Conservation (phyloP, 495 filamentous ascomycete genomes). For the Xylaria nigripes region DNA sequence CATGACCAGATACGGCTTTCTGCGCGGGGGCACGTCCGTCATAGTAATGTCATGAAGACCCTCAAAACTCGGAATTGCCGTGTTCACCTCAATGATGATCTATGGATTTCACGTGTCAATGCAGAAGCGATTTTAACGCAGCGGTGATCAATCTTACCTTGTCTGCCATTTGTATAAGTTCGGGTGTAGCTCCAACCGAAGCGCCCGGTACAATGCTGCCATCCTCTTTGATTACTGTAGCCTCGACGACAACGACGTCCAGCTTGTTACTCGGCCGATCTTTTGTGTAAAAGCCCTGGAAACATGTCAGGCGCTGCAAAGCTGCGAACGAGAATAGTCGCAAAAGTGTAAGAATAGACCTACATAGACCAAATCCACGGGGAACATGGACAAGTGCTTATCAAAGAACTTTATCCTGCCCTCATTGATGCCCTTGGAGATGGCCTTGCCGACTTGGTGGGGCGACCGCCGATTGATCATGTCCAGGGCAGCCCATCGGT, state of each 20-base stretch:
- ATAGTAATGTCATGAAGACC: slow-evolving; percentile 88
- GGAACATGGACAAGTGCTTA: slow-evolving; percentile 90
- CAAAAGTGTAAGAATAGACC: slow-evolving; percentile 19
- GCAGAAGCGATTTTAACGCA: not conserved
- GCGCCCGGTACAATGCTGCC: slow-evolving; percentile 86
- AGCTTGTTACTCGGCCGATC: slow-evolving; percentile 64
- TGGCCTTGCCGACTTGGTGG: slow-evolving; percentile 88
- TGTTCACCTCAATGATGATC: slow-evolving; percentile 93
- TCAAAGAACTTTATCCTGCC: slow-evolving; percentile 90
- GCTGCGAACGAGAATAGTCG: not conserved
- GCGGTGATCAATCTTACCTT: slow-evolving; percentile 42
- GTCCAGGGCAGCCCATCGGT: slow-evolving; percentile 74
- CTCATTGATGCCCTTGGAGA: slow-evolving; percentile 83
- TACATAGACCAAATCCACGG: slow-evolving; percentile 75
- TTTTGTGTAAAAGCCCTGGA: slow-evolving; percentile 70
- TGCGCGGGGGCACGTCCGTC: slow-evolving; percentile 68
- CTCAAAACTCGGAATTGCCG: slow-evolving; percentile 72
- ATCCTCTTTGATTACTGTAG: slow-evolving; percentile 84
- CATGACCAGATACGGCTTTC: slow-evolving; percentile 86
- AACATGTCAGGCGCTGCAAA: not conserved
- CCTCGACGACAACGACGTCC: slow-evolving; percentile 81
- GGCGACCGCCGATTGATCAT: slow-evolving; percentile 84
- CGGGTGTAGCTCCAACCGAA: slow-evolving; percentile 76
- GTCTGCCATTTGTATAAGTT: slow-evolving; percentile 81
- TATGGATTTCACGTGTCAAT: slow-evolving; percentile 11